phyloP scores from a whole-genome alignment of 139 green algal genomes.

The Coccomyxa sp. region DNA sequence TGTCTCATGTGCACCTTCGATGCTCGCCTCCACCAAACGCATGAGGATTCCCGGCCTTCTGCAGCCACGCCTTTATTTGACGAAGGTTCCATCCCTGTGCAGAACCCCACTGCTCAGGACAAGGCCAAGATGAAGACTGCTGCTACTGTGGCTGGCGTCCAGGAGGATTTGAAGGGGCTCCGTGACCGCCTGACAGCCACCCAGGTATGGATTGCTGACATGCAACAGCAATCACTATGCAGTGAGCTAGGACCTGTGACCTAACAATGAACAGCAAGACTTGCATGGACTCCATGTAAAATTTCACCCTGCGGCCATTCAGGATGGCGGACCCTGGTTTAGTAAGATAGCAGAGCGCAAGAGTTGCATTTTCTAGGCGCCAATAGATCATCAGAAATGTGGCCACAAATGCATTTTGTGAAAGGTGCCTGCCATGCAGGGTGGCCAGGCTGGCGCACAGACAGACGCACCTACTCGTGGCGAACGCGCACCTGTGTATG shows the following conservation, averaged over 20 bases:
- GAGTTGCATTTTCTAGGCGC: not conserved
- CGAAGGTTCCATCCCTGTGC: not conserved
- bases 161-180: not conserved
- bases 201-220: not conserved
- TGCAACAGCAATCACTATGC: not conserved
- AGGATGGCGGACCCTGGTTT: not conserved
- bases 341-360: not conserved
- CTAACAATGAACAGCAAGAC: not conserved
- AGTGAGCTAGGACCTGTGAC: not conserved
- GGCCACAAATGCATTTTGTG: not conserved
- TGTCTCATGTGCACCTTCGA: too few relatives aligned
- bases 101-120: not conserved
- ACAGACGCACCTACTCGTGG: not conserved
- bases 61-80: too few relatives aligned
- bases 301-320: not conserved
- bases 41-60: too few relatives aligned
- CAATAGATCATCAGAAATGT: not conserved
- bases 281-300: not conserved
- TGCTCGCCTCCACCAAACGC: too few relatives aligned
- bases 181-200: not conserved
- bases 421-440: not conserved
- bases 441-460: not conserved
- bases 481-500: too few relatives aligned
- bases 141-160: not conserved
- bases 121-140: not conserved